phyloP scores from a whole-genome alignment of 768 basidiomycete species.

The Gymnopilus junonius region DNA sequence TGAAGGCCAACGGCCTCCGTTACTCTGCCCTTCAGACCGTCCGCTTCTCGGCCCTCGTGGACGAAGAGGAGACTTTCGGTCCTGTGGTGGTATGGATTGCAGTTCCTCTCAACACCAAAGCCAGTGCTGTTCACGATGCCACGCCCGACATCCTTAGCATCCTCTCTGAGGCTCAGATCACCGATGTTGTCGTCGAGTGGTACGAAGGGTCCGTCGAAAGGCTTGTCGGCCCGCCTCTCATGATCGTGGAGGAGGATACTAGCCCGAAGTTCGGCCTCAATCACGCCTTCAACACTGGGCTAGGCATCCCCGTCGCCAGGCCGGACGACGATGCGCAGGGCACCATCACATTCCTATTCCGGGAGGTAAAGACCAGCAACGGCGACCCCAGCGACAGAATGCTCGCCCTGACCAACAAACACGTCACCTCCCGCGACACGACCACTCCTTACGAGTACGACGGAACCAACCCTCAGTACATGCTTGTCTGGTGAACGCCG shows the following conservation, averaged over 20 bases:
- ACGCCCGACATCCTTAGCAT: slow-evolving; percentile 39
- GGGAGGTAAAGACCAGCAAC: slow-evolving; percentile 25
- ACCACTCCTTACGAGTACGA: no score
- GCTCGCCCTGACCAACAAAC: slow-evolving; percentile 12
- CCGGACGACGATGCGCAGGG: slow-evolving; percentile 32
- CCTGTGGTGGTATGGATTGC: slow-evolving; percentile 45
- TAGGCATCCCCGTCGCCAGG: slow-evolving; percentile 33
- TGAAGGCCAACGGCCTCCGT: slow-evolving; percentile 24
- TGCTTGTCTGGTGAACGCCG: no score
- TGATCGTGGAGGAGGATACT: slow-evolving; percentile 23
- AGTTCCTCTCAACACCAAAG: slow-evolving; percentile 35
- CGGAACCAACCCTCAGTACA: no score
- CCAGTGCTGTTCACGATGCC: slow-evolving; percentile 33
- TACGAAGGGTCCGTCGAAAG: slow-evolving; percentile 30
- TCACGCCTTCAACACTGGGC: slow-evolving; percentile 28
- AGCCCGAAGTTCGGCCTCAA: slow-evolving; percentile 22
- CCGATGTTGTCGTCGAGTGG: slow-evolving; percentile 41
- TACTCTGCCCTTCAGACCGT: slow-evolving; percentile 3
- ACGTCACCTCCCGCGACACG: slow-evolving; percentile 10
- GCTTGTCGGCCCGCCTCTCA: slow-evolving; percentile 30
- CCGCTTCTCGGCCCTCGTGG: slow-evolving; percentile 9
- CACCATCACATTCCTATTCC: slow-evolving; percentile 32
- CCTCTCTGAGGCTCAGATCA: slow-evolving; percentile 33
- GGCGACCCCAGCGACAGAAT: slow-evolving; percentile 13
- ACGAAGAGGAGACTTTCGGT: slow-evolving; percentile 22